Conservation (phyloP, 495 filamentous ascomycete species). For the Penicillium manginii region DNA sequence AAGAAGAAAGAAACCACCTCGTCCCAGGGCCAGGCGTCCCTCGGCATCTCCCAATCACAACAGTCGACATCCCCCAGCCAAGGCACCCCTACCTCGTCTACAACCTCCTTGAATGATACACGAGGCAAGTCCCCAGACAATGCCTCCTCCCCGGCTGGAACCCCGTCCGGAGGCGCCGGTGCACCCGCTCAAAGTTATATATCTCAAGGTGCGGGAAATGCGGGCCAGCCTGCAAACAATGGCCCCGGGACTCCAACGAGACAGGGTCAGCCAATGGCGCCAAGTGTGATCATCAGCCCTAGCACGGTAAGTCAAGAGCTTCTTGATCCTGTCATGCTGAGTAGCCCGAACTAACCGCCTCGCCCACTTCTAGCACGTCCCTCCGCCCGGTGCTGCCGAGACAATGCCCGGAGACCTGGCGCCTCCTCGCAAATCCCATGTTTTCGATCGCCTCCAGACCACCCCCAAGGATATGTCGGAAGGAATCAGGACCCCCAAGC, state of each 20-base stretch:
- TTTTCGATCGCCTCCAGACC: conserved; percentile 89
- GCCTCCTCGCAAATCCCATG: conserved; percentile 88
- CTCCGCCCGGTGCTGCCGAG: conserved; percentile 91
- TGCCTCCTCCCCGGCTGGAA: conserved; percentile 51
- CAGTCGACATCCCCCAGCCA: conserved; percentile 66
- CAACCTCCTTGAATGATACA: conserved; percentile 81
- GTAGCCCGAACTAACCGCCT: conserved; percentile 10
- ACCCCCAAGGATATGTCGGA: conserved; percentile 95
- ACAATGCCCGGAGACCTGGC: conserved; percentile 98
- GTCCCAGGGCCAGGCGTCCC: conserved; percentile 54
- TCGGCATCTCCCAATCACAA: conserved; percentile 52
- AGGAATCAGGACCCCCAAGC: conserved; percentile 90
- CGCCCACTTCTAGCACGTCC: conserved; percentile 69
- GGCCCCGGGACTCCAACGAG: conserved; percentile 70
- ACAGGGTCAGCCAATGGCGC: conserved; percentile 68
- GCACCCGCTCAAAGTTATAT: conserved; percentile 42
- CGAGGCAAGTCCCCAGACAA: conserved; percentile 80
- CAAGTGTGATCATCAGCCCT: conserved; percentile 94
- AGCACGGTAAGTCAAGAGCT: conserved; percentile 75
- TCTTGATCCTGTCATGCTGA: conserved; percentile 20
- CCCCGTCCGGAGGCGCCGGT: conserved; percentile 24
- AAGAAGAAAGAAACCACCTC: conserved; percentile 89
- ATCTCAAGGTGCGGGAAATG: conserved; percentile 33
- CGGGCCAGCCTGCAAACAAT: conserved; percentile 53
- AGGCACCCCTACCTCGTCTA: conserved; percentile 80